Evolutionary conservation across 176 grass and related monocot genomes (phyloP), one percentile per base, ranked within the genome.

Genomic region (Pontederia crassipes): DNA sequence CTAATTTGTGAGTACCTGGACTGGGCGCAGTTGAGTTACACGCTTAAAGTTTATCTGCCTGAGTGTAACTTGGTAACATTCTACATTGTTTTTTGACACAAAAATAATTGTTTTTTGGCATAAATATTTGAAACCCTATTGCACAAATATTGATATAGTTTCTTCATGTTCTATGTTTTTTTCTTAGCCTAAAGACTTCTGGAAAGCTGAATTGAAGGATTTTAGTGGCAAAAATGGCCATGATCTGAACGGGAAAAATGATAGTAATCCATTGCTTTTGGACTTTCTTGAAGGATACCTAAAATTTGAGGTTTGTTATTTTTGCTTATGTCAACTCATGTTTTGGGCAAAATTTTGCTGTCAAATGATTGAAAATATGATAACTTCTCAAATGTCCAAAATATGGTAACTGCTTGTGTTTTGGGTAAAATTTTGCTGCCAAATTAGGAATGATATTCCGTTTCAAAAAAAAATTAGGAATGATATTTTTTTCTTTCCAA

Each of bases 261-360:
- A 97, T 69, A 92, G 93, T 72, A 84, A 84, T 49, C 88, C 88
- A 27, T 61, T 92, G 79, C 87, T 98, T 45, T 78, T 98, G 61
- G 93, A 92, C 59, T 84, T 98, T 61, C 87, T 98, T 20, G 81
- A 98, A 81, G 84, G 93, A 62, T 98, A 83, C 71, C 66, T 92
- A 47, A 98, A 92, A 88, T 98, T 80, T 63, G 84, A 92, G 93
- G 93, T 98, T 79, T 72, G 32, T 61, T 48, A 69, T 79, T 12
- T 49, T 60, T n/a, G 61, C 58, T n/a, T n/a, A n/a, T n/a, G n/a
- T n/a, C n/a, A n/a, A n/a, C n/a, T n/a, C n/a, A n/a, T n/a, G n/a
- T n/a, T n/a, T n/a, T n/a, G n/a, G n/a, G n/a, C n/a, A n/a, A n/a
- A n/a, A n/a, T n/a, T n/a, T n/a, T n/a, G n/a, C n/a, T n/a, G n/a